Conservation (phyloP, 1,284 basidiomycete genomes). For the Trichosporon asahii region DNA sequence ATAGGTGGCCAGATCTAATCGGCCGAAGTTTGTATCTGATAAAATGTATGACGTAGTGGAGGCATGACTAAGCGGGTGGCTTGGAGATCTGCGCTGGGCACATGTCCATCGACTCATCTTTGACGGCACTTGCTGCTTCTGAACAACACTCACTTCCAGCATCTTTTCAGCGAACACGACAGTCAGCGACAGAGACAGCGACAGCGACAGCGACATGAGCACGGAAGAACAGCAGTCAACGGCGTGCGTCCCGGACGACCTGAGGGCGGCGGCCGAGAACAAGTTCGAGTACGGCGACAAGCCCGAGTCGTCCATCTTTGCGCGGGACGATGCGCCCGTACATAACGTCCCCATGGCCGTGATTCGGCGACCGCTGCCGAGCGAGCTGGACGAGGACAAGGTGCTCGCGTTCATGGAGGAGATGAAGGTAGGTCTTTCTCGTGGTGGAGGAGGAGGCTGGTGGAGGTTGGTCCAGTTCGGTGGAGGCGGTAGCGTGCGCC, state of each 20-base stretch:
- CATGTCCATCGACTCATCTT: too few species aligned
- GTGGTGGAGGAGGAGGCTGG: too few species aligned
- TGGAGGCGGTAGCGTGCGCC: too few species aligned
- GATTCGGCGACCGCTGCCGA: conserved; percentile 50
- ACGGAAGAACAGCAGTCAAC: background rate
- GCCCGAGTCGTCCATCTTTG: conserved; percentile 36
- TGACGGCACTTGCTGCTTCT: too few species aligned
- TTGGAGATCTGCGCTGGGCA: background rate
- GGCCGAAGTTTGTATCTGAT: conserved; percentile 1
- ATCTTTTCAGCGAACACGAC: too few species aligned
- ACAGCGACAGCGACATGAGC: background rate
- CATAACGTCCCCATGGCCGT: conserved; percentile 50
- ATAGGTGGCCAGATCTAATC: background rate
- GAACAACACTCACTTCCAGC: too few species aligned
- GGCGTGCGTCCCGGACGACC: background rate
- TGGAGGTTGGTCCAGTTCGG: too few species aligned
- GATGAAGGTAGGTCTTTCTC: conserved; percentile 40
- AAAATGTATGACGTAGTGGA: conserved; percentile 8
- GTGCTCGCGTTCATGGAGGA: conserved; percentile 52
- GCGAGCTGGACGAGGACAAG: conserved; percentile 50
- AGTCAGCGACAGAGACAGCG: too few species aligned
- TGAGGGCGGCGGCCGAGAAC: background rate
- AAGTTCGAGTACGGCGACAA: conserved; percentile 10
- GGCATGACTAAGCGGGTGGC: background rate
- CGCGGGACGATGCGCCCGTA: conserved; percentile 33